Conservation (phyloP, 495 filamentous ascomycete genomes). For the Lepidopterella palustris region DNA sequence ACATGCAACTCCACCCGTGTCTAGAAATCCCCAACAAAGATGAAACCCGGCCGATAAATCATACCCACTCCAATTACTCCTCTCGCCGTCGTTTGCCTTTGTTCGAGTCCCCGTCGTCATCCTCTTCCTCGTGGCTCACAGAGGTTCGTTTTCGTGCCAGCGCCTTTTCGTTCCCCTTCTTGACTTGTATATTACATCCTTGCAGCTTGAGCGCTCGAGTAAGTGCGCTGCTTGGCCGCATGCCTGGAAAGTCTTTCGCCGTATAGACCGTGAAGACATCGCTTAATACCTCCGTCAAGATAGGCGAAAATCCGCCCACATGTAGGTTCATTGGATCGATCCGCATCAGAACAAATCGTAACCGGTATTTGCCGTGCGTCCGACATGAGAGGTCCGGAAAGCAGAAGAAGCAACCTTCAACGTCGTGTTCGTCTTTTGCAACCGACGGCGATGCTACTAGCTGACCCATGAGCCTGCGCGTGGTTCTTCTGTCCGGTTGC, state of each 20-base stretch:
- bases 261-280: constrained; percentile 82
- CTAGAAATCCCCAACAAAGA: not conserved
- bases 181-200: constrained; percentile 70
- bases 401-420: constrained; percentile 82
- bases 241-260: constrained; percentile 95
- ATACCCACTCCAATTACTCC: constrained; percentile 9
- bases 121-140: constrained; percentile 41
- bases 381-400: constrained; percentile 92
- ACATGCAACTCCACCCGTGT: not conserved
- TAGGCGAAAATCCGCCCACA: constrained; percentile 51
- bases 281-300: constrained; percentile 63
- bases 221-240: constrained; percentile 66
- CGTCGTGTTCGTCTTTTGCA: constrained; percentile 55
- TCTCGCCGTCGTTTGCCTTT: constrained; percentile 26
- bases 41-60: not conserved
- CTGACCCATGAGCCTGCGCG: constrained; percentile 69
- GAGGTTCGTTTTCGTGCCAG: constrained; percentile 32
- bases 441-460: constrained; percentile 70
- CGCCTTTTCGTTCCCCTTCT: constrained; percentile 69
- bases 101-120: constrained; percentile 38
- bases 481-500: constrained; percentile 40
- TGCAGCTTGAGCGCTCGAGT: constrained; percentile 66
- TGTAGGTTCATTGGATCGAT: constrained; percentile 49
- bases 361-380: constrained; percentile 71
- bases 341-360: constrained; percentile 84